Evolutionary conservation across 2,329 filamentous ascomycete species (phyloP).

Genomic region (Aureobasidium sp.): DNA sequence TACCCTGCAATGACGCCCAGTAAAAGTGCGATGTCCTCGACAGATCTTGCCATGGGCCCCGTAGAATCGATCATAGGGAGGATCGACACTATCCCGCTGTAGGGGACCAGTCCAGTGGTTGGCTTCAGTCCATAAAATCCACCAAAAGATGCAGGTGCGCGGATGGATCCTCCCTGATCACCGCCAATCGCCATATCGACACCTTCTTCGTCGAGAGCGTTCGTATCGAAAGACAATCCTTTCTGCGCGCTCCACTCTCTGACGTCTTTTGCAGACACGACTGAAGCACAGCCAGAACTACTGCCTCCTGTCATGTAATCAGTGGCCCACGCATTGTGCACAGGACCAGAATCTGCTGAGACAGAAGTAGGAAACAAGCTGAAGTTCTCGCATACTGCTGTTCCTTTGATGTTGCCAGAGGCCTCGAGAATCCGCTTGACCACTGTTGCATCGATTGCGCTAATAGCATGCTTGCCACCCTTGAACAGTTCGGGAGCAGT

Average conservation of each 20-base stretch:
- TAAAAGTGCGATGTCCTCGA: constrained; percentile 37
- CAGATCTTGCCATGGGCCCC: constrained; percentile 37
- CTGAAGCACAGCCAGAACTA: constrained; percentile 29
- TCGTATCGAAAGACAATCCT: constrained; percentile 12
- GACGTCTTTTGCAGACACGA: constrained; percentile 30
- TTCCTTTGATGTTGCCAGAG: constrained; percentile 39
- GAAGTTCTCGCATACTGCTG: constrained; percentile 44
- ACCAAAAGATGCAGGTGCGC: constrained; percentile 22
- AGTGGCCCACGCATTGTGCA: constrained; percentile 35
- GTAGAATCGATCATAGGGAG: constrained; percentile 41
- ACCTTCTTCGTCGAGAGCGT: constrained; percentile 21
- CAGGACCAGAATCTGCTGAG: constrained; percentile 40
- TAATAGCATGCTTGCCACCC: constrained; percentile 31
- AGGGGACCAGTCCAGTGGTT: constrained; percentile 39
- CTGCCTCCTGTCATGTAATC: constrained; percentile 32
- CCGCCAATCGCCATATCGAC: constrained; percentile 33
- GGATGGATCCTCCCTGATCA: constrained; percentile 26
- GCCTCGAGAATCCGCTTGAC: constrained; percentile 38
- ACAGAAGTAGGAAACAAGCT: constrained; percentile 37
- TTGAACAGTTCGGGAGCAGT: constrained; percentile 34
- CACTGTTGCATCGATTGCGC: constrained; percentile 40
- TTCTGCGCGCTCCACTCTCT: constrained; percentile 20
- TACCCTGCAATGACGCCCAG: constrained; percentile 39
- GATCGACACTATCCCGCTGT: constrained; percentile 38
- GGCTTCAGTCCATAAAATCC: constrained; percentile 34